phyloP scores from a whole-genome alignment of 164 flowering plant species.

The Stephania yunnanensis region DNA sequence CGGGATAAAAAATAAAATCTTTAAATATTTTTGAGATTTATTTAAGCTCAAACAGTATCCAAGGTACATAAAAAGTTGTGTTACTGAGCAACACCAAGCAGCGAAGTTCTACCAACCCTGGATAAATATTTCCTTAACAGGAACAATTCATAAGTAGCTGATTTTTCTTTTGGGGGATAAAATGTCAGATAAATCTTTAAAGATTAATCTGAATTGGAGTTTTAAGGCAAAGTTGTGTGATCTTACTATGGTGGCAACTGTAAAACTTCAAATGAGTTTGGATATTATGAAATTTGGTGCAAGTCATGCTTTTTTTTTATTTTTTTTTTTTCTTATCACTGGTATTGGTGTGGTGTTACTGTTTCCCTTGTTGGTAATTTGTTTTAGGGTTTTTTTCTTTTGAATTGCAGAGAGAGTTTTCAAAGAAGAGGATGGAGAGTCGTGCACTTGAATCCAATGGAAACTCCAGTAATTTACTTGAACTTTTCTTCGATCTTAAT shows the following conservation, averaged over 20 bases:
- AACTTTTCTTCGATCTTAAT: conserved; percentile 8
- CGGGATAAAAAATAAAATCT: background rate
- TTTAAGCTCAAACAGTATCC: background rate
- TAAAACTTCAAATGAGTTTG: no score
- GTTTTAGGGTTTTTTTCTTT: background rate
- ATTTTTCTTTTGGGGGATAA: background rate
- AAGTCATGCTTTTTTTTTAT: no score
- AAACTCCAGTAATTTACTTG: conserved; percentile 43
- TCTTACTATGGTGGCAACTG: no score
- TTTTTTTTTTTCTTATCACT: background rate
- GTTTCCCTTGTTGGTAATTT: conserved; percentile 3
- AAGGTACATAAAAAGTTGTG: background rate
- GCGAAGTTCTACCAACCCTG: background rate
- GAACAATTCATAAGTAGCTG: background rate
- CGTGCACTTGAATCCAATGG: conserved; percentile 73
- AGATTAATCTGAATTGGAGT: background rate
- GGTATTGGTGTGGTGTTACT: background rate
- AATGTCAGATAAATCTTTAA: background rate
- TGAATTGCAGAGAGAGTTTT: conserved; percentile 57
- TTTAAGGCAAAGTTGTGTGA: no score
- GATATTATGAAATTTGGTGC: background rate
- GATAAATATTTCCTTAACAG: background rate
- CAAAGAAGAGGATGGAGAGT: conserved; percentile 56
- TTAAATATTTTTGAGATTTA: background rate
- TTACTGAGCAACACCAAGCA: background rate